Conservation (phyloP, 2,329 filamentous ascomycete species). For the Myriosclerotinia scirpicola region DNA sequence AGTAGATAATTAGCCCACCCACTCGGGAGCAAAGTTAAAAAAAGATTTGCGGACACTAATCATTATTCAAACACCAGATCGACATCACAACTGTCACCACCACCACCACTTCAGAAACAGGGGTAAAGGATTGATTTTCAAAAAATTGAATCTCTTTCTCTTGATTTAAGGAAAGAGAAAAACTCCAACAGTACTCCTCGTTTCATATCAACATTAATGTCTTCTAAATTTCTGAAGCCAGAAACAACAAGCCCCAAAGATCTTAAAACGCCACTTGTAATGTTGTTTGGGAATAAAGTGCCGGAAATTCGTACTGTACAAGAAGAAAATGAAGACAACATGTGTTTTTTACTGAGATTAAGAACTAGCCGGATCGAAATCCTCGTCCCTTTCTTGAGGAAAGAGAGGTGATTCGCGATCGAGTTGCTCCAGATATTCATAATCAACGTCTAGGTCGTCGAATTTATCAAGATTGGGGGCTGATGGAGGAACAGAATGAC, state of each 20-base stretch:
- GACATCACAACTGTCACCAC: slow-evolving; percentile 22
- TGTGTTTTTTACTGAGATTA: slow-evolving; percentile 23
- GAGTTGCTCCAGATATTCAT: slow-evolving; percentile 42
- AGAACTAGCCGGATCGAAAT: slow-evolving; percentile 60
- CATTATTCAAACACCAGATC: slow-evolving; percentile 21
- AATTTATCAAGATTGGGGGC: slow-evolving; percentile 42
- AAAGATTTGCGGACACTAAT: slow-evolving; percentile 23
- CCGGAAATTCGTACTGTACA: slow-evolving; percentile 22
- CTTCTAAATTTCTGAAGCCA: slow-evolving; percentile 23
- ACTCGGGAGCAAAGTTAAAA: slow-evolving; percentile 27
- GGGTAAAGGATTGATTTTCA: slow-evolving; percentile 9
- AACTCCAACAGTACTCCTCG: slow-evolving; percentile 21
- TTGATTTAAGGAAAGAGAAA: slow-evolving; percentile 16
- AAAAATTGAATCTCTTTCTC: slow-evolving; percentile 24
- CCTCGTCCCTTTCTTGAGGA: slow-evolving; percentile 36
- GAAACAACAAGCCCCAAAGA: slow-evolving; percentile 24
- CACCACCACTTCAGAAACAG: slow-evolving; percentile 12
- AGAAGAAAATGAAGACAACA: slow-evolving; percentile 18
- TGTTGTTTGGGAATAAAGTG: slow-evolving; percentile 22
- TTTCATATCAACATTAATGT: slow-evolving; percentile 22
- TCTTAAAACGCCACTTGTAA: slow-evolving; percentile 25
- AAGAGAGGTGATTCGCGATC: slow-evolving; percentile 42
- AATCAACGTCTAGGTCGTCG: slow-evolving; percentile 41
- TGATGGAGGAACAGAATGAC: slow-evolving; percentile 44
- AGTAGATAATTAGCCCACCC: slow-evolving; percentile 14